Evolutionary conservation across 371 early-diverging fungal species (phyloP).

Genomic region (Apophysomyces elegans): DNA sequence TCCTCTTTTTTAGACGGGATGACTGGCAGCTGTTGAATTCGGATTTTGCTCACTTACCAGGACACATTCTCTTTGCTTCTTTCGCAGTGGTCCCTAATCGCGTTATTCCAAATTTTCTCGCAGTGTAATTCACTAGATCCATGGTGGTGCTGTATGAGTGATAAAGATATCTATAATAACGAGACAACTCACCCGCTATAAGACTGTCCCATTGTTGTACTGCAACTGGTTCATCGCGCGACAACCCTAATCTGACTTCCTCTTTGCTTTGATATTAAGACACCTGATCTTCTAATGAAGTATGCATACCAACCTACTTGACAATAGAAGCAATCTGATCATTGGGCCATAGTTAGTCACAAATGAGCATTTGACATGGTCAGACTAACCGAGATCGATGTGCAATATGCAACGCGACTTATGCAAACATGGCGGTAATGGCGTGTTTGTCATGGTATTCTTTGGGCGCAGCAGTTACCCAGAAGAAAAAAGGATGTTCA

Average conservation of each 20-base stretch:
- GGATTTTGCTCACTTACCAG: conserved; percentile 38
- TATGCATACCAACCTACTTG: conserved; percentile 67
- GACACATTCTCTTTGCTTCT: conserved; percentile 71
- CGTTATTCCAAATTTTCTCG: conserved; percentile 54
- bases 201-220: conserved; percentile 93
- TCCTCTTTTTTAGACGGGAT: neutral
- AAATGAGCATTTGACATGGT: neutral
- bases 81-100: conserved; percentile 44
- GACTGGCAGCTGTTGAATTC: neutral
- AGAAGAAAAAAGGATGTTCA: neutral
- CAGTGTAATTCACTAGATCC: conserved; percentile 60
- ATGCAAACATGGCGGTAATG: conserved; percentile 52
- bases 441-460: neutral
- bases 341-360: neutral
- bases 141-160: no score
- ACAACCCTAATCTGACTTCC: conserved; percentile 72
- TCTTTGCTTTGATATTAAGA: conserved; percentile 45
- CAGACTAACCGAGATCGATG: conserved; percentile 58
- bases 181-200: conserved; percentile 77
- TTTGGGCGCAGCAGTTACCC: neutral
- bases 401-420: conserved; percentile 65
- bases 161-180: no score
- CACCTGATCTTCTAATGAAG: no score
- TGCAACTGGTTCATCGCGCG: conserved; percentile 73
- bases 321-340: conserved; percentile 73